Percentiles rank a stretch among this genome's conserved stretches.
These are phyloP conservation scores for Kandelia obovata DNA, from an alignment of 345 rosid genomes.

Conservation along the genomic window DNA sequence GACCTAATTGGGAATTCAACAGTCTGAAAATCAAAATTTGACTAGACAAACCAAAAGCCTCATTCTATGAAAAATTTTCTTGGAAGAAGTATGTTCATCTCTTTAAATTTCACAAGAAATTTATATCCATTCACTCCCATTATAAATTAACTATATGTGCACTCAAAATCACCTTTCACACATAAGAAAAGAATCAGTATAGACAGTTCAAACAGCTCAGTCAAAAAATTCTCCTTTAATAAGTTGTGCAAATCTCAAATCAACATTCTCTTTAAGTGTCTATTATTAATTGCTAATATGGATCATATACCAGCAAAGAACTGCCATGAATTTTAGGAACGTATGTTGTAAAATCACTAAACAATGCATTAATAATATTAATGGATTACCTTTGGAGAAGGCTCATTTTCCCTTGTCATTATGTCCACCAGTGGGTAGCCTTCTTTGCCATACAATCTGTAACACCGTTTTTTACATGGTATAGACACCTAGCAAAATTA, in stretches of 20 bases:
- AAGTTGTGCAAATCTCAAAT: not conserved
- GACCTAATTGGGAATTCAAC: too few species aligned
- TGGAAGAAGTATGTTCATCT: too few species aligned
- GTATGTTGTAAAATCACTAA: not conserved
- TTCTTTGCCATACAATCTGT: constrained; percentile 79
- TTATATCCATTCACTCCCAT: too few species aligned
- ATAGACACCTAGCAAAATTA: constrained; percentile 63
- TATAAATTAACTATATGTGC: too few species aligned
- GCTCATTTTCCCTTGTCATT: constrained; percentile 90
- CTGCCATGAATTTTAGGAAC: not conserved
- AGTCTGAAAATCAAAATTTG: too few species aligned
- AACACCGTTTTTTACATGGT: constrained; percentile 81
- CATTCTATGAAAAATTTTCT: too few species aligned
- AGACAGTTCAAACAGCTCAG: not conserved
- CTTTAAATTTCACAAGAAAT: too few species aligned
- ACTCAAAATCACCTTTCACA: too few species aligned
- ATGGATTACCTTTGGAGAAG: constrained; percentile 66
- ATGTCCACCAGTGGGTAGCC: constrained; percentile 95
- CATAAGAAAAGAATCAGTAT: too few species aligned
- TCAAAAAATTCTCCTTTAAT: not conserved
- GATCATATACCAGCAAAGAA: not conserved
- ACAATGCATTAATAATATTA: not conserved
- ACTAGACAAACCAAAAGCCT: too few species aligned
- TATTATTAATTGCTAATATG: not conserved
- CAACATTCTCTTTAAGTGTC: not conserved